Evolutionary conservation across 345 rosid genomes (phyloP).

Genomic region (Trapa incisa): DNA sequence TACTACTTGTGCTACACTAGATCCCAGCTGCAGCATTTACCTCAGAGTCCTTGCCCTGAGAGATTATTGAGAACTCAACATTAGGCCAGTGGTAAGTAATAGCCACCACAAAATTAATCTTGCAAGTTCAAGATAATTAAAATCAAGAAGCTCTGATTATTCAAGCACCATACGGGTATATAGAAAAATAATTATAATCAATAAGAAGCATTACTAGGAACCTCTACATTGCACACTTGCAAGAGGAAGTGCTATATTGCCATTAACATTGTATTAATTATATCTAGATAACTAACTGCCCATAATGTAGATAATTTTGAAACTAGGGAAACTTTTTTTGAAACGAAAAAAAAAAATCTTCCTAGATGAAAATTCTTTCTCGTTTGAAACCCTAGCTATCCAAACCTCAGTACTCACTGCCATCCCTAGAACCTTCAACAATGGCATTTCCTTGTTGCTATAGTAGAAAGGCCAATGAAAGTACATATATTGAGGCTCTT

Average conservation of each 20-base stretch:
- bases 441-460: too few relatives aligned
- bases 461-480: too few relatives aligned
- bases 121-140: not conserved
- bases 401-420: too few relatives aligned
- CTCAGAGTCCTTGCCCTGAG: conserved; percentile 45
- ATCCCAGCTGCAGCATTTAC: conserved; percentile 56
- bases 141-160: not conserved
- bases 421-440: too few relatives aligned
- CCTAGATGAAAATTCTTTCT: too few relatives aligned
- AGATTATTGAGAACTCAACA: not conserved
- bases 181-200: too few relatives aligned
- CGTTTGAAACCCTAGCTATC: too few relatives aligned
- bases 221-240: too few relatives aligned
- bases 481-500: too few relatives aligned
- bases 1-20: conserved; percentile 10
- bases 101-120: not conserved
- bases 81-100: not conserved
- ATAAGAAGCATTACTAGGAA: too few relatives aligned
- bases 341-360: too few relatives aligned
- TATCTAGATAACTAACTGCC: not conserved
- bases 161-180: not conserved
- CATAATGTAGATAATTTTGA: not conserved
- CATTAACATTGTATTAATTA: not conserved
- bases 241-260: not conserved
- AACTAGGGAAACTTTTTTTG: too few relatives aligned